A percentile compares a stretch with the other conserved stretches of the same genome.
These are phyloP conservation scores for Camelina hispida DNA, from an alignment of 345 rosid species.

Conservation along the genomic window DNA sequence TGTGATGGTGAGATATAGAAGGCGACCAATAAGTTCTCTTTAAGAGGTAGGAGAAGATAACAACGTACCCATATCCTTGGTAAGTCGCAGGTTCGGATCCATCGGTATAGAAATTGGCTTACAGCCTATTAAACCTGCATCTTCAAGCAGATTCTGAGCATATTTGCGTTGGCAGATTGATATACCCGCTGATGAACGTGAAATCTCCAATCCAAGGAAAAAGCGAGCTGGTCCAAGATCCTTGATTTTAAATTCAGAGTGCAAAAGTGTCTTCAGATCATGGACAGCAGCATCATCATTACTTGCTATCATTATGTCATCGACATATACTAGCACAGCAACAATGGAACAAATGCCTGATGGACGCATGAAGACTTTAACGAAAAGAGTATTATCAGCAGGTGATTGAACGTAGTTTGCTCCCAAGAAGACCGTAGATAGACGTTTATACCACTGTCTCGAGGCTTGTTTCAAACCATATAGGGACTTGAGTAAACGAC, in stretches of 20 bases:
- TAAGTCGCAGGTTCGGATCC: neutral
- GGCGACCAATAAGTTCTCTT: too few species aligned
- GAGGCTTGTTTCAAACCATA: too few species aligned
- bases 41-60: too few species aligned
- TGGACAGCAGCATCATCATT: neutral
- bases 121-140: neutral
- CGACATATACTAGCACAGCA: too few species aligned
- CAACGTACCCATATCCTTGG: neutral
- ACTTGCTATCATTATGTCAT: too few species aligned
- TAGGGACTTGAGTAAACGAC: too few species aligned
- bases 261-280: rapidly evolving
- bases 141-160: neutral
- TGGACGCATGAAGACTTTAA: too few species aligned
- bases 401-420: too few species aligned
- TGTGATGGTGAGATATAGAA: neutral
- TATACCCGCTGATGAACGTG: rapidly evolving
- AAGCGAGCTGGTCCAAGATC: neutral
- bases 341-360: too few species aligned
- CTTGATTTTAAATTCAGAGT: rapidly evolving
- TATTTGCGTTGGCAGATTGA: neutral
- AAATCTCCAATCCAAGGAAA: neutral
- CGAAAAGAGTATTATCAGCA: too few species aligned
- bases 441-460: too few species aligned
- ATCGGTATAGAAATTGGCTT: neutral
- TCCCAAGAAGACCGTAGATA: too few species aligned